Conservation (phyloP, 2,329 filamentous ascomycete genomes). For the Penicillium olsonii region DNA sequence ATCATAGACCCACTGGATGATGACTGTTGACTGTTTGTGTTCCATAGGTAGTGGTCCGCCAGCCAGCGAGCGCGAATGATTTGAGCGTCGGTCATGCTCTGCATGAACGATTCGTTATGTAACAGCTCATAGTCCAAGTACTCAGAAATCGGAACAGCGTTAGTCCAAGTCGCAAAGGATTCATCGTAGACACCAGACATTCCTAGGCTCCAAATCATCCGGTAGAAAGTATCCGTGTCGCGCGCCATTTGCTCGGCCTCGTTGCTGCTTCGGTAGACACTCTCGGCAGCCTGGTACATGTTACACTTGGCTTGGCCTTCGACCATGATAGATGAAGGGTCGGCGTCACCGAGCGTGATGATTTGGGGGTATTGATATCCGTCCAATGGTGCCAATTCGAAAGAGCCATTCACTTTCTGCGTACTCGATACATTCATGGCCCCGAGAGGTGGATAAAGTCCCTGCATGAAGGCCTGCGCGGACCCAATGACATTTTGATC, state of each 20-base stretch:
- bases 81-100: constrained; percentile 33
- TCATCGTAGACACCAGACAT: constrained; percentile 45
- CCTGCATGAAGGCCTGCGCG: constrained; percentile 63
- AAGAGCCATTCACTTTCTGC: constrained; percentile 51
- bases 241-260: constrained; percentile 44
- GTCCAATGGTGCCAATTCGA: constrained; percentile 50
- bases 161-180: constrained; percentile 49
- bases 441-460: constrained; percentile 57
- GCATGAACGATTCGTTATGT: constrained; percentile 51
- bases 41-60: constrained; percentile 53
- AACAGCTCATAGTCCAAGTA: constrained; percentile 56
- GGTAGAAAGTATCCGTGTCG: constrained; percentile 48
- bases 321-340: constrained; percentile 55
- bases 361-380: constrained; percentile 62
- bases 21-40: constrained; percentile 49
- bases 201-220: constrained; percentile 44
- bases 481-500: constrained; percentile 53
- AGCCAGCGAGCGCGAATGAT: constrained; percentile 44
- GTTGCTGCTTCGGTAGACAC: constrained; percentile 44
- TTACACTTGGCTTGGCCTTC: constrained; percentile 51
- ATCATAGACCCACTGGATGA: constrained; percentile 23
- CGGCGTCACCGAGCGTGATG: constrained; percentile 43
- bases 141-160: constrained; percentile 58
- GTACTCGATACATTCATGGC: constrained; percentile 35
- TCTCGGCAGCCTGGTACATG: constrained; percentile 36